Conservation (phyloP, 805 yeast genomes). For the Yarrowia porcina region DNA sequence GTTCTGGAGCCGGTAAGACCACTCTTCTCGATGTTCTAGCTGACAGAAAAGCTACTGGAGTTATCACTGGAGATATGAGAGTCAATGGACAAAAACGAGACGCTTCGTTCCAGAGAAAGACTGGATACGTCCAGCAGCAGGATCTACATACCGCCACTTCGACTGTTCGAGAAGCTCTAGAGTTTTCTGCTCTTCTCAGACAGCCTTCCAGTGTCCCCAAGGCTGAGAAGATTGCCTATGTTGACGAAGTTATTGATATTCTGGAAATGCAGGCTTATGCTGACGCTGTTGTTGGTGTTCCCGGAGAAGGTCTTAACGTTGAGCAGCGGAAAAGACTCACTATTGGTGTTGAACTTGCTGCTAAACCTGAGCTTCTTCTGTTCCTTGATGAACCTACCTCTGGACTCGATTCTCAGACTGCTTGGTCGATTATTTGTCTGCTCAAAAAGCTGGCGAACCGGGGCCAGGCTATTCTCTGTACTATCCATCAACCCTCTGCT, state of each 20-base stretch:
- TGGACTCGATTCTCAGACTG: constrained; percentile 66
- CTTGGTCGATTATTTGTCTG: constrained; percentile 62
- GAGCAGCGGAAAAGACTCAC: constrained; percentile 62
- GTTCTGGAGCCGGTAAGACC: constrained; percentile 83
- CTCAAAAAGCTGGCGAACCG: constrained; percentile 56
- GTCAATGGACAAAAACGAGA: constrained; percentile 63
- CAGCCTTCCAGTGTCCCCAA: constrained; percentile 53
- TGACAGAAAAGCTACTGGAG: constrained; percentile 69
- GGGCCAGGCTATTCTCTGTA: constrained; percentile 66
- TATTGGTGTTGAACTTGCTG: constrained; percentile 65
- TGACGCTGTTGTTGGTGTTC: constrained; percentile 70
- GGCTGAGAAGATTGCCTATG: constrained; percentile 60
- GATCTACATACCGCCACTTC: constrained; percentile 64
- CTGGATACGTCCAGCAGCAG: constrained; percentile 76
- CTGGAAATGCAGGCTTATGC: constrained; percentile 63
- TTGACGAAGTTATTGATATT: constrained; percentile 59
- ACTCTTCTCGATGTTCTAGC: constrained; percentile 69
- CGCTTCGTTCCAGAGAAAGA: constrained; percentile 59
- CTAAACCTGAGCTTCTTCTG: constrained; percentile 57
- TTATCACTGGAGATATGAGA: constrained; percentile 62
- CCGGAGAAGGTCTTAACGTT: constrained; percentile 66
- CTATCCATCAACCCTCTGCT: constrained; percentile 86
- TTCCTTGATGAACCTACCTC: constrained; percentile 69
- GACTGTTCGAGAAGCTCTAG: constrained; percentile 74
- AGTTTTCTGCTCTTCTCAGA: constrained; percentile 64